Base-by-base conservation (phyloP, 2,329 filamentous ascomycete species). In the Cercospora sesami region DNA sequence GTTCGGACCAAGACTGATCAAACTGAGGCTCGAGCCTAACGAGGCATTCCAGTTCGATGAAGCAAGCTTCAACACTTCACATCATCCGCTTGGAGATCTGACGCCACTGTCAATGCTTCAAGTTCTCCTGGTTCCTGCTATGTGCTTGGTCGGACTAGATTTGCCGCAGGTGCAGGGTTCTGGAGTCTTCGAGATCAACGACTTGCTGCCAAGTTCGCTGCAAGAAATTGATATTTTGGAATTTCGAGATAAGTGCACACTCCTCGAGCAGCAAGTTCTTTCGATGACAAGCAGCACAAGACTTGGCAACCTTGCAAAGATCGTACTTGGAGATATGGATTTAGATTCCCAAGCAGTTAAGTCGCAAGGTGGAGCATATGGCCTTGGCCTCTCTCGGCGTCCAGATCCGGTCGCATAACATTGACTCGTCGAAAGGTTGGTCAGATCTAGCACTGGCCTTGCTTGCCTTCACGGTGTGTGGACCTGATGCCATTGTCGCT, bases 21-120 rank as follows among this genome's bases (percentile, higher is more conserved):
- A 14, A 18, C 10, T 67, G n/a, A 58, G 51, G 45, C 57, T 67
- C 5, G 53, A 67, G n/a, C n/a, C 60, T 9, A 53, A 30, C 14
- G 18, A 64, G 12, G 65, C 65, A 16, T 64, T 58, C 4, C 48
- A 64, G 30, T 59, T 51, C 31, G 28, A 51, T 10, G 36, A 59
- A 7, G 60, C 26, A n/a, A 30, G 48, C n/a, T 60, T 48, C 31
- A 31, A 61, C 31, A 26, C 14, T 14, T 6, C 21, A 39, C 18
- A 42, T 45, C 36, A 4, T 21, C 65, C 65, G 3, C 60, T 65
- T 26, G 64, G 64, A 39, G 57, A 53, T 53, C 39, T 67, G 26
- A 59, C 23, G 18, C 16, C 53, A 33, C 48, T 67, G 36, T 28
- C 36, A n/a, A 8, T 23, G 21, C 65, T 67, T 60, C 48, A 60